phyloP scores from a whole-genome alignment of 2,329 filamentous ascomycete genomes.

The Venturia oleaginea region DNA sequence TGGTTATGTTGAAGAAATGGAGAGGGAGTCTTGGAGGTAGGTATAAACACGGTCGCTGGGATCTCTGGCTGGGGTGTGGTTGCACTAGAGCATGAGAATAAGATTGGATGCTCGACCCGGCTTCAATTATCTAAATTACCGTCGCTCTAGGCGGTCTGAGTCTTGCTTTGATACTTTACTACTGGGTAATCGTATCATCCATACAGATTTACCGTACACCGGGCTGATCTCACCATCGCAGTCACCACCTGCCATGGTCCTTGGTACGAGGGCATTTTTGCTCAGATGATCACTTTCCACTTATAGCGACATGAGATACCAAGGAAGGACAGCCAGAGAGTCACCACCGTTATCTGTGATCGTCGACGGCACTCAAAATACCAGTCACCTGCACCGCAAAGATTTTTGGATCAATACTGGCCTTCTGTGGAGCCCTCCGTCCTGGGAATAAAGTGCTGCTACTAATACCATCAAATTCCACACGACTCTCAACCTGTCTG shows the following conservation, averaged over 20 bases:
- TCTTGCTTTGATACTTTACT: not conserved
- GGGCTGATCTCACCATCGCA: not conserved
- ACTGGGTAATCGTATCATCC: not conserved
- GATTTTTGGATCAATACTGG: not conserved
- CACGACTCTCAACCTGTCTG: no score
- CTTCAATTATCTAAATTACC: not conserved
- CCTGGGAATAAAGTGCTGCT: no score
- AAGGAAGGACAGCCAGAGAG: not conserved
- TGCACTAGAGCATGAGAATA: not conserved
- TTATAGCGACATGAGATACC: not conserved
- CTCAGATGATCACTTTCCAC: not conserved
- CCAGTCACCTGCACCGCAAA: not conserved
- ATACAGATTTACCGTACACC: not conserved
- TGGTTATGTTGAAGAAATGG: not conserved
- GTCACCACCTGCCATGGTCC: not conserved
- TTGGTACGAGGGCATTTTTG: not conserved
- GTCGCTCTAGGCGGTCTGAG: not conserved
- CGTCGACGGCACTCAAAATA: not conserved
- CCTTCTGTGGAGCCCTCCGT: not conserved
- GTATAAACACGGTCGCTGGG: not conserved
- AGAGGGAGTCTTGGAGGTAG: not conserved
- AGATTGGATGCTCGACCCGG: not conserved
- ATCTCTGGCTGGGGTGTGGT: not conserved
- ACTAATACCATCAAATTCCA: not conserved
- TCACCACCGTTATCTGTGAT: constrained; percentile 4